Percentiles rank a stretch among this genome's conserved stretches.
These are phyloP conservation scores for Sclerotinia trifoliorum DNA, from an alignment of 2,329 filamentous ascomycete species.

Conservation along the genomic window DNA sequence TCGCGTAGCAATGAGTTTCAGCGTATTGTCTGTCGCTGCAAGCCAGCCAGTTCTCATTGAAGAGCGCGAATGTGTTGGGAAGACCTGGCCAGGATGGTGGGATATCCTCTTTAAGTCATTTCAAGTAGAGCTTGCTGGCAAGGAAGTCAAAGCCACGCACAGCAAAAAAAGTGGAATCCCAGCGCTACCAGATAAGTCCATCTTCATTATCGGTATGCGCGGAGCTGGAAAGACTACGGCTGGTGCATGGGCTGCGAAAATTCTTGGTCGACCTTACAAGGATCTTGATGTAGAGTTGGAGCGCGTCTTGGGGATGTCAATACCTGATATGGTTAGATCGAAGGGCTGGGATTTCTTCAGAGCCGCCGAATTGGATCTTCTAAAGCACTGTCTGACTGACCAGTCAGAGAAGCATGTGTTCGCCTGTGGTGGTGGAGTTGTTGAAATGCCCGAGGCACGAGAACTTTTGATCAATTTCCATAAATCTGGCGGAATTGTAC, in stretches of 20 bases:
- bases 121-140: constrained; percentile 71
- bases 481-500: constrained; percentile 74
- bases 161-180: constrained; percentile 43
- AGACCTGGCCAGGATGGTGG: constrained; percentile 99
- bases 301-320: constrained; percentile 66
- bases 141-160: constrained; percentile 47
- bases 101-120: constrained; percentile 80
- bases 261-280: constrained; percentile 73
- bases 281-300: constrained; percentile 91
- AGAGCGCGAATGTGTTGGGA: constrained; percentile 90
- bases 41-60: constrained; percentile 72
- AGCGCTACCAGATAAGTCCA: constrained; percentile 56
- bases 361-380: constrained; percentile 69
- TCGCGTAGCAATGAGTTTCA: constrained; percentile 97
- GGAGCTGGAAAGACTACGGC: constrained; percentile 95
- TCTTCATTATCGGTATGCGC: constrained; percentile 96
- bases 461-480: constrained; percentile 72
- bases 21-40: constrained; percentile 74
- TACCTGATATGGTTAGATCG: constrained; percentile 78
- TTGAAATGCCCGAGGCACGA: constrained; percentile 79
- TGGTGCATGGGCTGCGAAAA: constrained; percentile 77
- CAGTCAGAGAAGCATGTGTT: constrained; percentile 77
- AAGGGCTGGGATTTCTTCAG: constrained; percentile 89
- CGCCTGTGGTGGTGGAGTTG: constrained; percentile 90
- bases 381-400: constrained; percentile 72